Conservation (phyloP, 2,329 filamentous ascomycete species). For the Aotearoamyces nothofagi region DNA sequence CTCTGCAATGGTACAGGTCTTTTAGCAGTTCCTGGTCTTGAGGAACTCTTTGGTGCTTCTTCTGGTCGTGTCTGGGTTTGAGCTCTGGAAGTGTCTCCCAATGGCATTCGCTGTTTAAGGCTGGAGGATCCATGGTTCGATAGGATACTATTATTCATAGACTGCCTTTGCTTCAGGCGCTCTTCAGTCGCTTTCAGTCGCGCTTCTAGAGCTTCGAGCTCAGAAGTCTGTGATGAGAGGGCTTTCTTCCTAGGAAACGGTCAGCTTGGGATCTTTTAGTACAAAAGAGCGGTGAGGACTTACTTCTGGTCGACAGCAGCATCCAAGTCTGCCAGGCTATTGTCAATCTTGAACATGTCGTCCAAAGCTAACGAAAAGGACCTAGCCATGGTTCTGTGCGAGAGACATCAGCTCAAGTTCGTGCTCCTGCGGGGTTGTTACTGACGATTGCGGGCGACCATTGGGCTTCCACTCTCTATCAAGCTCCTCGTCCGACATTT, state of each 20-base stretch:
- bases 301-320: conserved; percentile 71
- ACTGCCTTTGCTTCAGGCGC: conserved; percentile 37
- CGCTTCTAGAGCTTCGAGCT: conserved; percentile 76
- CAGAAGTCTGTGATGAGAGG: conserved; percentile 57
- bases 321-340: conserved; percentile 57
- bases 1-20: too few relatives aligned
- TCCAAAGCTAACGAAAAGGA: conserved; percentile 78
- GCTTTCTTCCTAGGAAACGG: conserved; percentile 60
- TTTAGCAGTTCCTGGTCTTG: neutral
- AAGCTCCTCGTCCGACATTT: conserved; percentile 49
- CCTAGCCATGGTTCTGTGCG: conserved; percentile 62
- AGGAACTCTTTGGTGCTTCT: neutral
- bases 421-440: conserved; percentile 13
- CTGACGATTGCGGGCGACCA: conserved; percentile 73
- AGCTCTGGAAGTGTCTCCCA: conserved; percentile 10
- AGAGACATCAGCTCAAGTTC: neutral
- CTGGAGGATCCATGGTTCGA: conserved; percentile 6
- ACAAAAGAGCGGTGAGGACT: conserved; percentile 2
- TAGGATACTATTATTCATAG: conserved; percentile 4
- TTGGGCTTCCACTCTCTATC: conserved; percentile 71
- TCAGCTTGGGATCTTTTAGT: neutral
- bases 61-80: conserved; percentile 3
- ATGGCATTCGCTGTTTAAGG: conserved; percentile 9
- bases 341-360: conserved; percentile 79
- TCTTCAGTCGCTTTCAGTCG: conserved; percentile 75